Evolutionary conservation across 1,284 basidiomycete species (phyloP), one percentile per base, ranked within the genome.

Genomic region (Thecaphora frezii): DNA sequence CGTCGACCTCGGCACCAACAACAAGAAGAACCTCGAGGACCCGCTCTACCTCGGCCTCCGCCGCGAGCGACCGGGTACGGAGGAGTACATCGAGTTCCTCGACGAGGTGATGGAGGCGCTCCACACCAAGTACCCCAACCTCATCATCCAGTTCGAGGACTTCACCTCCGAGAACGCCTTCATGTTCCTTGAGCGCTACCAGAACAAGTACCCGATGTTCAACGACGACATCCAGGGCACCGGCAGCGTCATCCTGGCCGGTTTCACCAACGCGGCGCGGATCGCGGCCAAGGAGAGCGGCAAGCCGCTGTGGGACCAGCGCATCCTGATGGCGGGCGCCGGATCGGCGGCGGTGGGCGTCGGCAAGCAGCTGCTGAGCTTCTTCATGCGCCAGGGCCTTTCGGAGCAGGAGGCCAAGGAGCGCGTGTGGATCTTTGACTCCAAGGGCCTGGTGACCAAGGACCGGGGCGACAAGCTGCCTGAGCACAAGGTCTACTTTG

Each of bases 281-380:
- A 83, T 91, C 38, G 85, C 88, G 1, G 86, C 86, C 36, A 84
- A 84, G 19, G 88, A 88, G 4, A 88, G 88, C 22, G 87, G 87
- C 3, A 81, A 81, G 24, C 84, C 87, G 16, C 81, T 92, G 25
- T 82, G 82, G 48, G 86, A 88, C 47, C 93, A 96, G 77, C 86
- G 87, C 54, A 91, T 96, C 68, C 86, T 96, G 42, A 94, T 96
- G 85, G 87, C 91, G 45, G 91, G 91, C 22, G 89, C 91, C 3
- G 91, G 91, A 16, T 90, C 88, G 16, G 89, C 89, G 5, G 90
- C 90, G 55, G 88, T 93, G 42, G 91, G 93, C 59, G 74, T 78
- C 18, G 76, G 70, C 23, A 74, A 73, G 65, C 76, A 78, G 65
- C 73, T 78, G 49, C 64, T 74, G 66, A 66, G 58, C 38, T 77